phyloP scores from a whole-genome alignment of 2,329 filamentous ascomycete species.

The Cytospora piceae region DNA sequence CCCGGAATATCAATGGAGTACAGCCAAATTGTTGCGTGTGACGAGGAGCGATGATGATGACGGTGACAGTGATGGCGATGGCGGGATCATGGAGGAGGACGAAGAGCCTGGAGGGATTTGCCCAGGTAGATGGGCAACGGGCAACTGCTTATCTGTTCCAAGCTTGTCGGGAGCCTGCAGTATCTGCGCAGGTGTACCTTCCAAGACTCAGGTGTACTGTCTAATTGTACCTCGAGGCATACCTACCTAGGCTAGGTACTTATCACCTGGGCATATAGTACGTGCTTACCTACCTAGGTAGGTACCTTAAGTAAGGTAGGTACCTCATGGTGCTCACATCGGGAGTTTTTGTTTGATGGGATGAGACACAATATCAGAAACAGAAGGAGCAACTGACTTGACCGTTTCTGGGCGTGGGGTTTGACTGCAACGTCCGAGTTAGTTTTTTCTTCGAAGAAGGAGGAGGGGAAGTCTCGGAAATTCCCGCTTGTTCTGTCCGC shows the following conservation, averaged over 20 bases:
- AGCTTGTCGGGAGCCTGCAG: no score
- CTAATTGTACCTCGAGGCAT: no score
- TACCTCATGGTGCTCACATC: no score
- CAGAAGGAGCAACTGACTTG: constrained; percentile 1
- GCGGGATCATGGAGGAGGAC: no score
- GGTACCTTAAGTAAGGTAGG: no score
- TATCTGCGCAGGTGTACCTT: no score
- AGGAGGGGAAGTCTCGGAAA: constrained; percentile 1
- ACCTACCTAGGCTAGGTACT: no score
- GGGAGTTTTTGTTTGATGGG: no score
- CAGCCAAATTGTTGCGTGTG: neutral
- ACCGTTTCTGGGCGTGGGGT: neutral
- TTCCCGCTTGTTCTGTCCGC: neutral
- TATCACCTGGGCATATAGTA: no score
- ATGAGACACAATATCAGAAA: constrained; percentile 1
- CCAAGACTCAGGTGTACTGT: no score
- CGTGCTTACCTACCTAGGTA: no score
- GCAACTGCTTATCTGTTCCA: no score
- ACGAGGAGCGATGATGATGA: neutral
- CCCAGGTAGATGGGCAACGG: neutral
- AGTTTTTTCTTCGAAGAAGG: neutral
- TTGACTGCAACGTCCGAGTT: neutral
- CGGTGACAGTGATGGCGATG: neutral
- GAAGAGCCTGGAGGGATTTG: neutral
- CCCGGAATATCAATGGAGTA: neutral